Conservation (phyloP, 768 basidiomycete species). For the Aureoboletus auriporus region DNA sequence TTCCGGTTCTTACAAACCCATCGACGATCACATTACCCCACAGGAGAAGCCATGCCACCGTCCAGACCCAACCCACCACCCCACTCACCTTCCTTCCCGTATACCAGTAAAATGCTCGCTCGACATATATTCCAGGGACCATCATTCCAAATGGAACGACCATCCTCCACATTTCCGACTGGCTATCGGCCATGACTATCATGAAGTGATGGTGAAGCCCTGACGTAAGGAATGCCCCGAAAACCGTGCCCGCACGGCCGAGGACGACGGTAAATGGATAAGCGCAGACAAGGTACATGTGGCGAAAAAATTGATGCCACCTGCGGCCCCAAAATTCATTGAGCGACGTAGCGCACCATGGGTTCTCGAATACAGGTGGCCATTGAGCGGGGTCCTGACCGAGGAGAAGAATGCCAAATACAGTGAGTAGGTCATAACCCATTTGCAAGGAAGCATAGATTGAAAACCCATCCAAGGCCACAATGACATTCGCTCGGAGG, state of each 20-base stretch:
- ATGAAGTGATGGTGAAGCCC: background rate
- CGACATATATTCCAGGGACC: background rate
- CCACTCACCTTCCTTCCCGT: background rate
- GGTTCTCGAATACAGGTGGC: background rate
- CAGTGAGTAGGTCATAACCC: background rate
- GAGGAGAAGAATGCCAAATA: background rate
- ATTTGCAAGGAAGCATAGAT: conserved; percentile 43
- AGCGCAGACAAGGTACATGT: background rate
- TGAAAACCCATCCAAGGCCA: conserved; percentile 38
- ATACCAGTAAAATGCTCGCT: background rate
- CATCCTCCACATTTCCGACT: background rate
- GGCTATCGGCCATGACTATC: background rate
- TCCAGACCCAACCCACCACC: background rate
- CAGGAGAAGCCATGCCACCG: background rate
- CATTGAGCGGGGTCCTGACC: conserved; percentile 2
- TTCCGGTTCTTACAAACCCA: background rate
- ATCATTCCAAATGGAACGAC: background rate
- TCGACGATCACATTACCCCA: background rate
- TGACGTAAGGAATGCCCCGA: background rate
- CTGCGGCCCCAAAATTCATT: background rate
- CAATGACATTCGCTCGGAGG: conserved; percentile 39
- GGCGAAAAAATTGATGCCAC: background rate
- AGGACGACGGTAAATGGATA: background rate
- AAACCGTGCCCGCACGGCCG: background rate
- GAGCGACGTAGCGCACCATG: background rate